Percentiles rank a stretch among this genome's conserved stretches.
Conservation (phyloP, 163 green algal genomes). For the Prototheca cutis region DNA sequence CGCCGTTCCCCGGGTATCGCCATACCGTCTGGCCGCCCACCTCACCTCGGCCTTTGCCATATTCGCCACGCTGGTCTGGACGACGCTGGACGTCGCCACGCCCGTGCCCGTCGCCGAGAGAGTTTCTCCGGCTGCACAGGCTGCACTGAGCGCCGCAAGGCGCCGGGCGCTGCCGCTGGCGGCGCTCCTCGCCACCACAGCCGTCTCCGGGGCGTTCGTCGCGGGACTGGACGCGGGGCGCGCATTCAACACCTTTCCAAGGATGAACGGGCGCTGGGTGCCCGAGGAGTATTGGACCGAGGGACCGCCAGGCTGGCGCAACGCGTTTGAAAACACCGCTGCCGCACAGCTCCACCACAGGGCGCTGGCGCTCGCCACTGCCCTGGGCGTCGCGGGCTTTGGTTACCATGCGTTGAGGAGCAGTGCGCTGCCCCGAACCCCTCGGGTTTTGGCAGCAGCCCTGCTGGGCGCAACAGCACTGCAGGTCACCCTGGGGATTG, state of each 20-base stretch:
- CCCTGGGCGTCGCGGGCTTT: constrained; percentile 38
- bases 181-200: constrained; percentile 76
- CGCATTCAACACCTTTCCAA: constrained; percentile 97
- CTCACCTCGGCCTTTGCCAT: constrained; percentile 92
- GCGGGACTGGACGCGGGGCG: constrained; percentile 81
- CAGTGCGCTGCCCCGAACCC: constrained; percentile 26
- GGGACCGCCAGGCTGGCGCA: constrained; percentile 54
- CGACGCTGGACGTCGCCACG: constrained; percentile 62
- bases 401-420: constrained; percentile 25
- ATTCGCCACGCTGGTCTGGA: constrained; percentile 87
- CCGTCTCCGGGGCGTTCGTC: constrained; percentile 60
- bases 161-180: constrained; percentile 44
- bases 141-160: constrained; percentile 14
- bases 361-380: constrained; percentile 64
- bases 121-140: constrained; percentile 13
- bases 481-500: constrained; percentile 61
- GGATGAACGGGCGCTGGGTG: constrained; percentile 79
- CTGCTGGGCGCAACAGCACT: constrained; percentile 35
- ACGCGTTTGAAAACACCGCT: constrained; percentile 95
- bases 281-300: constrained; percentile 78
- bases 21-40: constrained; percentile 92
- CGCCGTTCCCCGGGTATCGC: constrained; percentile 76
- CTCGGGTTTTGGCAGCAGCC: constrained; percentile 30
- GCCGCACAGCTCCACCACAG: constrained; percentile 89
- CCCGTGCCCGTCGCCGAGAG: constrained; percentile 17